These are phyloP conservation scores for Aspergillus aculeatus DNA, from an alignment of 2,329 filamentous ascomycete genomes.

Conservation along the genomic window DNA sequence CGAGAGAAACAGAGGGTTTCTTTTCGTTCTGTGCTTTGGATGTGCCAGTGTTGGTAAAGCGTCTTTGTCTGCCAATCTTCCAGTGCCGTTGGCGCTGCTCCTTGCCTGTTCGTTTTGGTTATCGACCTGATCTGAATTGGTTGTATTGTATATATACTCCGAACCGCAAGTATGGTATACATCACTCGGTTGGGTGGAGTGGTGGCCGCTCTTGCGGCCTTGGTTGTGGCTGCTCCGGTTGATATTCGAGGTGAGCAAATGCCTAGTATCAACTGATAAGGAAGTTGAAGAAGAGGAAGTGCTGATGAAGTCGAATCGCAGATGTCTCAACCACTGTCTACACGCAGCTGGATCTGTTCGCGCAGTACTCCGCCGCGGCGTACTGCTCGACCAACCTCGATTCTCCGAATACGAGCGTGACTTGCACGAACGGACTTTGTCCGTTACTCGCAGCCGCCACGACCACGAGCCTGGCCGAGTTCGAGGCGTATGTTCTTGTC, in stretches of 20 bases:
- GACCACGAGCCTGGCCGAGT: slow-evolving; percentile 49
- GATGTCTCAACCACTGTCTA: slow-evolving; percentile 44
- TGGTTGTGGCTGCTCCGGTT: slow-evolving; percentile 11
- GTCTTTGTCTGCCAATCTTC: not conserved
- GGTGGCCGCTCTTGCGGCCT: slow-evolving; percentile 5
- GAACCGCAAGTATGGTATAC: slow-evolving; percentile 8
- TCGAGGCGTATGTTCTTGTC: slow-evolving; percentile 44
- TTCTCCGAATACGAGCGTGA: slow-evolving; percentile 43
- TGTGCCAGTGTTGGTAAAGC: not conserved
- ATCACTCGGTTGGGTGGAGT: slow-evolving; percentile 5
- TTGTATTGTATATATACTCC: not conserved
- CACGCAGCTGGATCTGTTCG: slow-evolving; percentile 46
- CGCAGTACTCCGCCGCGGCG: slow-evolving; percentile 54
- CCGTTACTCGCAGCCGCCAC: slow-evolving; percentile 48
- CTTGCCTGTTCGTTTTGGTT: not conserved
- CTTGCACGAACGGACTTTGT: slow-evolving; percentile 49
- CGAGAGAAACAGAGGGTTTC: not conserved
- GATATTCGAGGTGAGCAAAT: slow-evolving; percentile 24
- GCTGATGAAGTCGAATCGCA: slow-evolving; percentile 12
- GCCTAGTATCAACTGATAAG: too few relatives aligned
- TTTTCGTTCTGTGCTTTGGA: too few relatives aligned
- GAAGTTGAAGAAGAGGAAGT: not conserved
- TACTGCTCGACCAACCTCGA: slow-evolving; percentile 54
- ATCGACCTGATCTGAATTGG: not conserved
- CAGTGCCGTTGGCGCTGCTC: not conserved